Percentiles rank a stretch among this genome's conserved stretches.
Evolutionary conservation across 805 yeast species (phyloP).

Genomic region (Metschnikowia aberdeeniae): DNA sequence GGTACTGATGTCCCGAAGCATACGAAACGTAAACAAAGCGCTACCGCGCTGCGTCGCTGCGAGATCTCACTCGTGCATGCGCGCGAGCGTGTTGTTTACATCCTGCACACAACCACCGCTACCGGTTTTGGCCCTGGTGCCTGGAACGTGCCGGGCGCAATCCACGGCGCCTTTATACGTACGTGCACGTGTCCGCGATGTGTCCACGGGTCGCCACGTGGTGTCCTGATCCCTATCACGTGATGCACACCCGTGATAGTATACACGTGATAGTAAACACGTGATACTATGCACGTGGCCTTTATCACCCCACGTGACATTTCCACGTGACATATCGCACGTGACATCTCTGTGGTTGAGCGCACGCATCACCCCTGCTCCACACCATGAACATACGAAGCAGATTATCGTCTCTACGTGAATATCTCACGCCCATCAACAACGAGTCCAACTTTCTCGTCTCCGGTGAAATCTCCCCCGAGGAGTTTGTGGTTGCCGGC

Average conservation of each 20-base stretch:
- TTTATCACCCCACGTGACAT: no score
- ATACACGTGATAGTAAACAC: no score
- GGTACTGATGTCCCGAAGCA: conserved; percentile 1
- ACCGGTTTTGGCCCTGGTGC: no score
- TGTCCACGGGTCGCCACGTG: no score
- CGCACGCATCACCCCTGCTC: background rate
- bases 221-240: no score
- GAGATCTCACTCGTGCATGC: conserved; percentile 4
- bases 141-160: no score
- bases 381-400: conserved; percentile 17
- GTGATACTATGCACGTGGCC: no score
- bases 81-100: conserved; percentile 18
- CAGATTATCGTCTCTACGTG: conserved; percentile 78
- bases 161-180: no score
- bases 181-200: no score
- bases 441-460: conserved; percentile 79
- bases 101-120: background rate
- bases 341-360: no score
- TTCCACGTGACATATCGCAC: no score
- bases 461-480: conserved; percentile 94
- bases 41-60: background rate
- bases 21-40: conserved; percentile 14
- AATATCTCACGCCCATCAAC: conserved; percentile 86
- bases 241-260: no score
- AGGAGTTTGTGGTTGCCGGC: conserved; percentile 91